phyloP scores from a whole-genome alignment of 2,329 filamentous ascomycete genomes.

The Curvularia sp. region DNA sequence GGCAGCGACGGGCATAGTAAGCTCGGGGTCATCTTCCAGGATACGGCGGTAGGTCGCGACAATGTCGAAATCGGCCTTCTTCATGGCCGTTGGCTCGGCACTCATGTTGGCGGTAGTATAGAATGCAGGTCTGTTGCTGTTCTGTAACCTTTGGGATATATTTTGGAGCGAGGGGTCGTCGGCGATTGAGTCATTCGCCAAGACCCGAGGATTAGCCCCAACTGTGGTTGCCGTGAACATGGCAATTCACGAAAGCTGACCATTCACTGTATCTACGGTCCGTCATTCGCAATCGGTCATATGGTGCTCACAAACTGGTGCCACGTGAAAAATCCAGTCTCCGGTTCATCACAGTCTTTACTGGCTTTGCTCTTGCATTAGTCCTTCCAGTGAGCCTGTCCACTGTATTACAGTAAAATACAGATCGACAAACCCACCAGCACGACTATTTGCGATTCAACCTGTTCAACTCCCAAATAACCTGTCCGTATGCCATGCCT shows the following conservation, averaged over 20 bases:
- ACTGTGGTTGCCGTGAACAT: not conserved
- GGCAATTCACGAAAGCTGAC: too few species aligned
- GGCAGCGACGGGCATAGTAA: conserved; percentile 95
- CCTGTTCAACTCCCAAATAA: not conserved
- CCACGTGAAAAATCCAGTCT: not conserved
- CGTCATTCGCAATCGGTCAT: not conserved
- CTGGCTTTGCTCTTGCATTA: not conserved
- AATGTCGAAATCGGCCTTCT: conserved; percentile 58
- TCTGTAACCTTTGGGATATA: conserved; percentile 17
- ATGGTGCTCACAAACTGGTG: not conserved
- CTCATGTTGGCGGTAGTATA: conserved; percentile 37
- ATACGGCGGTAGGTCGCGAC: conserved; percentile 71
- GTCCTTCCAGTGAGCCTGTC: not conserved
- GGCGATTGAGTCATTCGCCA: conserved; percentile 24
- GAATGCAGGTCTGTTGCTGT: conserved; percentile 3
- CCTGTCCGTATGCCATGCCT: not conserved
- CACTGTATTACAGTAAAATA: not conserved
- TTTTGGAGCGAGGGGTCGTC: conserved; percentile 29
- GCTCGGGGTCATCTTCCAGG: conserved; percentile 74
- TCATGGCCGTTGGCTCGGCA: conserved; percentile 23
- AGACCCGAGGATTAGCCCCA: conserved; percentile 8
- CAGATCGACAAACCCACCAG: not conserved
- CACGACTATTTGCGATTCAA: not conserved
- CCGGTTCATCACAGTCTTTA: not conserved
- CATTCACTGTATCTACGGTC: not conserved